Evolutionary conservation across 495 filamentous ascomycete species (phyloP).

Genomic region (Choiromyces venosus): DNA sequence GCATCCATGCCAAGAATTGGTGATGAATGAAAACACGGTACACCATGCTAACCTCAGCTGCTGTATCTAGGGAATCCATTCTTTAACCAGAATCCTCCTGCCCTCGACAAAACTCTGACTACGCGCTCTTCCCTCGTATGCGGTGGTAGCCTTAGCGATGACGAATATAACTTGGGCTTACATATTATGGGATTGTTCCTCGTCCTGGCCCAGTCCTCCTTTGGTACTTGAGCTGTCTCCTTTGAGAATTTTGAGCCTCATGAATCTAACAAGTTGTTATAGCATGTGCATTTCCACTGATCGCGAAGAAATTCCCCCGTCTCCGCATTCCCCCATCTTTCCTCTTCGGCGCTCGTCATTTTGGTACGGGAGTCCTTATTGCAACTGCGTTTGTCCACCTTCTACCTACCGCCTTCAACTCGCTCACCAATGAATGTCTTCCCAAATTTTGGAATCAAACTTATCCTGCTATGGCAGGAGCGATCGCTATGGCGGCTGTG

Average conservation of each 20-base stretch:
- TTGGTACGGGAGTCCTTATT: constrained; percentile 79
- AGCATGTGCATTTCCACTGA: constrained; percentile 58
- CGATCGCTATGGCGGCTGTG: constrained; percentile 72
- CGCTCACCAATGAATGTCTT: constrained; percentile 73
- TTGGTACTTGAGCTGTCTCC: constrained; percentile 50
- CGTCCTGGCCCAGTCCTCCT: constrained; percentile 65
- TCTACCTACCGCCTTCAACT: constrained; percentile 75
- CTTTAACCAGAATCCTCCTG: constrained; percentile 37
- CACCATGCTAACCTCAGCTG: constrained; percentile 6
- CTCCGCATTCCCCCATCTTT: constrained; percentile 47
- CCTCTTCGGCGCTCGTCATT: constrained; percentile 72
- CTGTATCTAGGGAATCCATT: constrained; percentile 29
- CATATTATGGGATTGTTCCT: constrained; percentile 75
- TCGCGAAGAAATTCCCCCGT: constrained; percentile 48
- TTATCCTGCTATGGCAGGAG: constrained; percentile 70
- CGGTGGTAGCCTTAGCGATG: constrained; percentile 22
- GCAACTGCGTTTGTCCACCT: constrained; percentile 82
- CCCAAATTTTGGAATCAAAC: constrained; percentile 65
- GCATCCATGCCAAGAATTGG: not conserved
- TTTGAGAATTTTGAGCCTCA: not conserved
- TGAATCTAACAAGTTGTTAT: constrained; percentile 2
- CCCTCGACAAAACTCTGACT: constrained; percentile 35
- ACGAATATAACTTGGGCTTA: constrained; percentile 44
- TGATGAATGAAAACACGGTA: constrained; percentile 1
- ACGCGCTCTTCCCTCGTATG: constrained; percentile 37